Percentiles rank a stretch among this genome's conserved stretches.
Evolutionary conservation across 2,329 filamentous ascomycete species (phyloP).

Genomic region (Coniella lustricola): DNA sequence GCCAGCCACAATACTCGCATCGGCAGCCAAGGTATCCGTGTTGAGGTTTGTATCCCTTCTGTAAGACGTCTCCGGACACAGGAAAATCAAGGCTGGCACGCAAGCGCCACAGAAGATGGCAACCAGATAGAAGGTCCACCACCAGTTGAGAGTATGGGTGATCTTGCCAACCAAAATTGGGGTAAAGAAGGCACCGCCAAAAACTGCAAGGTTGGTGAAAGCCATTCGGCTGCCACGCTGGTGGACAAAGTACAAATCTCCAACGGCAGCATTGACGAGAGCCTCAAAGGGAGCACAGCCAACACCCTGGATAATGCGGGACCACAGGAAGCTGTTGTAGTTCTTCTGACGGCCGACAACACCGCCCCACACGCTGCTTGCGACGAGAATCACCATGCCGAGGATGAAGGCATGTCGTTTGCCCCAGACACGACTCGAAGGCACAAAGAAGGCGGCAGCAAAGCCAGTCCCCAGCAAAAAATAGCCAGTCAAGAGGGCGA

Average conservation of each 20-base stretch:
- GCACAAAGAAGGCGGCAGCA: constrained; percentile 78
- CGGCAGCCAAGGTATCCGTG: constrained; percentile 52
- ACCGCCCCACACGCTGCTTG: constrained; percentile 72
- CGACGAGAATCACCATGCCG: constrained; percentile 66
- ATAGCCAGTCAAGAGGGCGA: constrained; percentile 80
- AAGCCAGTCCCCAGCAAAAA: constrained; percentile 77
- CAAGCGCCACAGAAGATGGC: constrained; percentile 71
- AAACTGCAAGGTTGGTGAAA: constrained; percentile 53
- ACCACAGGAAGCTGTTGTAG: constrained; percentile 68
- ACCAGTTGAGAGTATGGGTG: constrained; percentile 67
- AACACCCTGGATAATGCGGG: constrained; percentile 79
- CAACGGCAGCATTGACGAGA: constrained; percentile 79
- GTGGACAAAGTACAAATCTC: constrained; percentile 87
- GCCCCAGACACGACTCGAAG: constrained; percentile 83
- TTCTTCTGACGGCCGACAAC: constrained; percentile 46
- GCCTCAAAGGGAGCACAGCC: constrained; percentile 85
- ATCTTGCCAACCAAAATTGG: constrained; percentile 90
- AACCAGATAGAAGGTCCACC: constrained; percentile 83
- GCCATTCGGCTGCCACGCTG: constrained; percentile 84
- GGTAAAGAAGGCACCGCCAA: constrained; percentile 57
- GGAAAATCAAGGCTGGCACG: constrained; percentile 65
- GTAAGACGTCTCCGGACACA: constrained; percentile 81
- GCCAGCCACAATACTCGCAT: constrained; percentile 8
- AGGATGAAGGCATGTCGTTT: constrained; percentile 84
- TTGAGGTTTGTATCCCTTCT: constrained; percentile 60